A percentile compares a stretch with the other conserved stretches of the same genome.
phyloP scores from a whole-genome alignment of 2,329 filamentous ascomycete species.

The Aspergillus sp. region DNA sequence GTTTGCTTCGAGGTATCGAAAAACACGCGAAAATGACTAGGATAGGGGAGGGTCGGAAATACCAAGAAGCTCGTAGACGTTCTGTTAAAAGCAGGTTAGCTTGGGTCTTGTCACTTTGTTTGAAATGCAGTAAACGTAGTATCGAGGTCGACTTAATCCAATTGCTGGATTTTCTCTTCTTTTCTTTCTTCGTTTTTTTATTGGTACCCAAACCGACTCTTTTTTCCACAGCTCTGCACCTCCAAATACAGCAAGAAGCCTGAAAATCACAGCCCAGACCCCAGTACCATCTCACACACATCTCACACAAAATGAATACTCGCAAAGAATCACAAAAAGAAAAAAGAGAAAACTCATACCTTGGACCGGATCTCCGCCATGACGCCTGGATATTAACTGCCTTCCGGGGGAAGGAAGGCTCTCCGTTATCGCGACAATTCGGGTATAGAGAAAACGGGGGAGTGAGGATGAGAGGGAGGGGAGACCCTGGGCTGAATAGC shows the following conservation, averaged over 20 bases:
- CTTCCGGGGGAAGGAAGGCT: constrained; percentile 48
- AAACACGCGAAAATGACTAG: constrained; percentile 4
- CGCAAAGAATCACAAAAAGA: neutral
- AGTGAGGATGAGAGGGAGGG: constrained; percentile 23
- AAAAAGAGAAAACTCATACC: constrained; percentile 30
- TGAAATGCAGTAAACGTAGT: constrained; percentile 1
- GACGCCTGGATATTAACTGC: constrained; percentile 43
- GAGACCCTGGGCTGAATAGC: constrained; percentile 6
- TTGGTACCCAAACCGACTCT: too few species aligned
- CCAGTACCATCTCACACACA: neutral
- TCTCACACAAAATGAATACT: neutral
- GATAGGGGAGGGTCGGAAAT: constrained; percentile 35
- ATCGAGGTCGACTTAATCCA: neutral
- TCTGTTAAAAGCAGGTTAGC: constrained; percentile 52
- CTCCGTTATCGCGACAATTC: constrained; percentile 44
- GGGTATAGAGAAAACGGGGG: constrained; percentile 20
- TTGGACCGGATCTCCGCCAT: constrained; percentile 49
- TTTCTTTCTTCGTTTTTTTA: neutral
- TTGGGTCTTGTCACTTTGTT: constrained; percentile 3
- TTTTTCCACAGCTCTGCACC: too few species aligned
- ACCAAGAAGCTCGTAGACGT: constrained; percentile 98
- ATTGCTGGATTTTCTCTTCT: neutral
- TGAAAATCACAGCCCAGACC: neutral
- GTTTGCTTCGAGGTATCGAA: neutral
- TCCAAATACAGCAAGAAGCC: too few species aligned